Evolutionary conservation across 352 stramenopile species (phyloP), one percentile per base, ranked within the genome.

Genomic region (Pythium guiyangense): DNA sequence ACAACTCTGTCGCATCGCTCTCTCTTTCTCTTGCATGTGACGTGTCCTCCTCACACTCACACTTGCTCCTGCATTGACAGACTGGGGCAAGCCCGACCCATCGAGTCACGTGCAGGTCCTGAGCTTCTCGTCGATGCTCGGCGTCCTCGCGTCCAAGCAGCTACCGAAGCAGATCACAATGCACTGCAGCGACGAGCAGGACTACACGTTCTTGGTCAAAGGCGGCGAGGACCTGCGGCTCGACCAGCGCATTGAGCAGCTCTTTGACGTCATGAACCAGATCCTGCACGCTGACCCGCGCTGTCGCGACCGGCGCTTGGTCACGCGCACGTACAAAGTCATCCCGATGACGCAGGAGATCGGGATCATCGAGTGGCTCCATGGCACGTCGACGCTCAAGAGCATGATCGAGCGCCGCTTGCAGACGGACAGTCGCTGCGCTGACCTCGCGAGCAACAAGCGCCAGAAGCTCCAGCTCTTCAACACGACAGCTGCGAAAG

Each of bases 231-330:
- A 97, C 50, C 63, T 97, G 53, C 84, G 91, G 6, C 74, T 96
- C 52, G 91, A 97, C 63, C 81, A 97, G 59, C 84, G 91, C 50
- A 96, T 97, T 51, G 85, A 97, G 58, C 88, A 97, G 57, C 66
- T 97, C 4, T 97, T 97, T 69, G 80, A 81, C 22, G 77, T 96
- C 25, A 97, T 97, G 84, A 97, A 97, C 60, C 73, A 87, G 49
- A 85, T 96, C 49, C 71, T 97, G 15, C 57, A 74, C 25, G 67
- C 71, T 39, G 67, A 94, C 35, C 63, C 79, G 8, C 64, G 68
- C 2, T 96, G 88, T 25, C 73, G 73, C 35, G 81, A 91, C 25
- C 64, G 83, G 25, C 71, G 73, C 44, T 60, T 97, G 35, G 69
- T 62, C 22, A 81, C 80, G 6, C 75, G 61, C 47, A 97, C 87